A percentile compares a stretch with the other conserved stretches of the same genome.
Evolutionary conservation across 2,329 filamentous ascomycete genomes (phyloP).

Genomic region (Diaporthe helianthi): DNA sequence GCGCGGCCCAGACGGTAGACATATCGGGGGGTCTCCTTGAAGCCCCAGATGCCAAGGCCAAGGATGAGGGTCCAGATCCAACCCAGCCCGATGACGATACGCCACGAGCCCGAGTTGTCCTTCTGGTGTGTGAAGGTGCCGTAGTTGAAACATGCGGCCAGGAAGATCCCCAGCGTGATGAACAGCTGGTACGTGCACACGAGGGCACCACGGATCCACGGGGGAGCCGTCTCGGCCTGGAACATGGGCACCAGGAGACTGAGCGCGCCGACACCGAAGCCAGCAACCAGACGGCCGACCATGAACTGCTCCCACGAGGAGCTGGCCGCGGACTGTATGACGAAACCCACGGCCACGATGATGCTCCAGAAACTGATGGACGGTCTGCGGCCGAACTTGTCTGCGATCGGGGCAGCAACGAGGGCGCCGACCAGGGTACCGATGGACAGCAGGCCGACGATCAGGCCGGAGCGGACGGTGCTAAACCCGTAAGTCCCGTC

Average conservation of each 20-base stretch:
- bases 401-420: constrained; percentile 67
- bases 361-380: constrained; percentile 69
- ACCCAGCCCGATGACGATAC: constrained; percentile 63
- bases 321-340: constrained; percentile 68
- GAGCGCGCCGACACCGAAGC: constrained; percentile 71
- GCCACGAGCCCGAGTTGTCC: constrained; percentile 61
- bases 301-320: constrained; percentile 70
- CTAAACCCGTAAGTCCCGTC: constrained; percentile 54
- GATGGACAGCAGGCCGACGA: constrained; percentile 65
- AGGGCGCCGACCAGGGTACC: constrained; percentile 68
- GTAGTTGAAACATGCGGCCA: constrained; percentile 66
- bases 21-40: constrained; percentile 61
- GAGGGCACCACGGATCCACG: constrained; percentile 70
- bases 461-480: constrained; percentile 62
- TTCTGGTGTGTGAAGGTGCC: constrained; percentile 59
- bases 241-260: constrained; percentile 75
- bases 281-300: constrained; percentile 69
- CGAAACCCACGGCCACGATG: constrained; percentile 68
- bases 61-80: constrained; percentile 58
- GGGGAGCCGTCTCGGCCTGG: constrained; percentile 73
- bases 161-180: constrained; percentile 73
- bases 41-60: constrained; percentile 55
- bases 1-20: constrained; percentile 56
- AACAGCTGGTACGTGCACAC: constrained; percentile 74
- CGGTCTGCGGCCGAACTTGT: constrained; percentile 67